Evolutionary conservation across 495 filamentous ascomycete genomes (phyloP), one percentile per base, ranked within the genome.

Genomic region (Podospora sp.): DNA sequence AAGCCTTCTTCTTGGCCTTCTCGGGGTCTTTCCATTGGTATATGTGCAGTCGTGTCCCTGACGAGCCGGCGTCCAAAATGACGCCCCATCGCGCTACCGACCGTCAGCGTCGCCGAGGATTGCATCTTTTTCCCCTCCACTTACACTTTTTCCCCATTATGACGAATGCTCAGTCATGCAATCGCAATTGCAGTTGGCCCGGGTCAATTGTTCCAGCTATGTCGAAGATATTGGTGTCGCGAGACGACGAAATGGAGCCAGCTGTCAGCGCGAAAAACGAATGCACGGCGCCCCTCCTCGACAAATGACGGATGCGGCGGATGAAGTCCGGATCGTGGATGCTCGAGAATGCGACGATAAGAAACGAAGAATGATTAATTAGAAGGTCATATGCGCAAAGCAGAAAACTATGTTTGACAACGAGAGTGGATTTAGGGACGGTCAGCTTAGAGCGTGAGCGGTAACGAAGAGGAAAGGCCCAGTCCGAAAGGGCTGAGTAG

Each of bases 11-110:
- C 53, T 86, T 85, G 58, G 92, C 91, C 65, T 84, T 84, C 1
- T 84, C 80, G 68, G 87, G 88, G 70, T 96, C 89, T 68, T 94
- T 82, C 94, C 95, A 99, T 79, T 85, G 84, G 79, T 99, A 99
- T 56, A 99, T 87, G 76, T 99, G 90, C 65, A 97, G 83, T 73
- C 96, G 91, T 71, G 93, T 98, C 72, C 95, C 95, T 67, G 85
- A 88, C 66, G 86, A 88, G 63, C 87, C 87, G 69, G 86, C 86
- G 78, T 89, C 86, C 36, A 89, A 76, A 69, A 89, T 87, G 62
- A 87, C 84, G 65, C 86, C 86, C 75, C 80, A 87, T 80, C 84
- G 82, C 79, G 77, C 80, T 83, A 67, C 20, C 53, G 68, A 27
- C 69, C 52, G 60, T 75, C 65, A 65, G 65, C 55, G 2, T 46